Percentiles rank a stretch among this genome's conserved stretches.
Evolutionary conservation across 257 asterid species (phyloP).

Genomic region (Solanum tarapatanum): DNA sequence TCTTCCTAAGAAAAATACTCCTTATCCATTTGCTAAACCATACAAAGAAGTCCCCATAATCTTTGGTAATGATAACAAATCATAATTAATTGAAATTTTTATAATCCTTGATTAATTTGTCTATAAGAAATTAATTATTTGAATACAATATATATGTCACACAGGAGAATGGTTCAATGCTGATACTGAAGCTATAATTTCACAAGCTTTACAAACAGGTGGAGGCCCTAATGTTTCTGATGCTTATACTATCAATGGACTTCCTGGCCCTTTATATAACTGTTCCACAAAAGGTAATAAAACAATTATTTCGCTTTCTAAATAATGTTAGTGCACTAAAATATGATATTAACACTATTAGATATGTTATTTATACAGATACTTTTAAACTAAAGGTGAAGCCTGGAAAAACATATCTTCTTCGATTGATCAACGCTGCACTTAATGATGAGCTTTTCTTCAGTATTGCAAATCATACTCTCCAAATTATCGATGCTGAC

Average conservation of each 20-base stretch:
- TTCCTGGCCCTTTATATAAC: conserved; percentile 50
- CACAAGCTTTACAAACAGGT: conserved; percentile 43
- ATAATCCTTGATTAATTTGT: not conserved
- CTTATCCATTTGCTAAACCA: conserved; percentile 49
- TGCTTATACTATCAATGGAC: conserved; percentile 7
- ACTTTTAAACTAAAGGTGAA: conserved; percentile 43
- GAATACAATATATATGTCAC: not conserved
- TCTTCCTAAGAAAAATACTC: conserved; percentile 2
- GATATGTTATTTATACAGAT: conserved; percentile 15
- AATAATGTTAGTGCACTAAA: not conserved
- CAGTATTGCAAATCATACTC: conserved; percentile 41
- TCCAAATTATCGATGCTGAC: conserved; percentile 35
- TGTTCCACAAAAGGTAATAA: conserved; percentile 46
- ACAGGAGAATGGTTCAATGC: conserved; percentile 63
- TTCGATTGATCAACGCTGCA: conserved; percentile 26
- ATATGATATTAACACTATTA: not conserved
- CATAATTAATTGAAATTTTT: too few species aligned
- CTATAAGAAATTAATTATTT: not conserved
- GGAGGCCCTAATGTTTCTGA: conserved; percentile 30
- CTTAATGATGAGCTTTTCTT: not conserved
- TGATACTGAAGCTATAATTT: conserved; percentile 53
- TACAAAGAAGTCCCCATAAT: conserved; percentile 46
- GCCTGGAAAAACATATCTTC: conserved; percentile 49
- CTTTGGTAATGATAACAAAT: not conserved
- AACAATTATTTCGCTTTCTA: not conserved